Evolutionary conservation across 2,329 filamentous ascomycete species (phyloP), one percentile per base, ranked within the genome.

Genomic region (Ustulina deusta): DNA sequence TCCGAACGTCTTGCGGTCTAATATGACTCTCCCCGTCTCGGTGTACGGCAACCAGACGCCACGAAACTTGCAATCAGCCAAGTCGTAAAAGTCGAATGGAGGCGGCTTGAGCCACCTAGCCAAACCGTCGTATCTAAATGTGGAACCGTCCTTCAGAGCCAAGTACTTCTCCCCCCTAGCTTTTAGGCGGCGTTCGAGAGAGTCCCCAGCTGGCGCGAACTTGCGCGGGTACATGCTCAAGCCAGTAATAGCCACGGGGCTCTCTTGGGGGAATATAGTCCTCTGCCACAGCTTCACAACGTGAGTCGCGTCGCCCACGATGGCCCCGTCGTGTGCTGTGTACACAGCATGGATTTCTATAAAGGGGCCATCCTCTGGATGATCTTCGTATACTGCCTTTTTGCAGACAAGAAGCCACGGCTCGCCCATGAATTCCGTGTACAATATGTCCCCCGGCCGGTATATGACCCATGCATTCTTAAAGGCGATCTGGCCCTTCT

Each of bases 1-100:
- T 22, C 66, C 69, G 29, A 76, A 78, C 0, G 75, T 76, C 69
- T 73, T 75, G n/a, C 74, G 67, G 46, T 78, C 77, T 1, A 78
- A 61, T 15, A 78, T 61, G 6, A 78, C 60, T 17, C 76, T 65
- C 3, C 75, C 77, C 0, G 67, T 71, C 56, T 77, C 77, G 0
- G 71, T 75, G 27, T 75, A 77, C 3, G 74, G 74, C 2, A 75
- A 58, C 75, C 75, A 78, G 5, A 75, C 76, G 0, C 72, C 75
- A 15, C 66, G 70, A n/a, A 73, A 74, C 1, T 72, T 72, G 17
- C 62, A 71, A 11, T 17, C 25, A 0, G 57, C 69, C 6, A 61
- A 57, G 32, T 74, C 69, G 32, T 72, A 76, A 36, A 46, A 77
- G 0, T 71, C 64, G 13, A 55, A 71, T 6, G 74, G 73, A 0